Evolutionary conservation across 129 eudicot genomes (phyloP).

Genomic region (Ambrosia artemisiifolia): DNA sequence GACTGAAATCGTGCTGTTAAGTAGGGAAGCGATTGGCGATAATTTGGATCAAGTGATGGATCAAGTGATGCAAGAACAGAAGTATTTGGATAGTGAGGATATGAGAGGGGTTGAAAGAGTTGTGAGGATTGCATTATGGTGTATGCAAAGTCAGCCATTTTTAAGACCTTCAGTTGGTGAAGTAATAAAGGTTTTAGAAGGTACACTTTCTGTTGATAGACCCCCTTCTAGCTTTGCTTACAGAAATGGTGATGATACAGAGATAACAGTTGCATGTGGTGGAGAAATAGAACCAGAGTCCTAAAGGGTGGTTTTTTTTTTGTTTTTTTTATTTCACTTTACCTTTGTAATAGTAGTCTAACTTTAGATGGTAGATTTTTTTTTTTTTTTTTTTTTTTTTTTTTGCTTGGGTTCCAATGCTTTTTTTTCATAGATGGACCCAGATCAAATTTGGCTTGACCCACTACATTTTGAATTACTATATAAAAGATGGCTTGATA

Average conservation of each 20-base stretch:
- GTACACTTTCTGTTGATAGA: conserved; percentile 75
- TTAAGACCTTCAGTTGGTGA: conserved; percentile 75
- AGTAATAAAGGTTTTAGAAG: conserved; percentile 76
- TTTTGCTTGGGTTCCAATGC: conserved; percentile 17
- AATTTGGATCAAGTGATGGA: conserved; percentile 41
- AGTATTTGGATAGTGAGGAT: conserved; percentile 34
- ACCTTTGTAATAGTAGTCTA: conserved; percentile 10
- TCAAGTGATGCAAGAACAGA: conserved; percentile 30
- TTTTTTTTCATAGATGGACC: conserved; percentile 16
- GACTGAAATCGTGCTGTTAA: conserved; percentile 52
- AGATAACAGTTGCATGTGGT: conserved; percentile 14
- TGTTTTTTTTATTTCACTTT: conserved; percentile 19
- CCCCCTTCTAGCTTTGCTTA: conserved; percentile 55
- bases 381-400: conserved; percentile 14
- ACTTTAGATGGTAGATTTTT: conserved; percentile 32
- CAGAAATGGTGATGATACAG: conserved; percentile 22
- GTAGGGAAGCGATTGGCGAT: conserved; percentile 31
- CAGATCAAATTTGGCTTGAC: no score
- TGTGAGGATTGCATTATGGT: conserved; percentile 69
- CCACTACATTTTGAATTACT: no score
- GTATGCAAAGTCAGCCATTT: conserved; percentile 73
- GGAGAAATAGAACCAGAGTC: conserved; percentile 42
- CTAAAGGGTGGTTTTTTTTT: conserved; percentile 23
- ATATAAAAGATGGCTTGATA: no score
- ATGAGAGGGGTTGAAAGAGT: conserved; percentile 53